phyloP scores from a whole-genome alignment of 441 rosid genomes.

The Omphalea diandra region DNA sequence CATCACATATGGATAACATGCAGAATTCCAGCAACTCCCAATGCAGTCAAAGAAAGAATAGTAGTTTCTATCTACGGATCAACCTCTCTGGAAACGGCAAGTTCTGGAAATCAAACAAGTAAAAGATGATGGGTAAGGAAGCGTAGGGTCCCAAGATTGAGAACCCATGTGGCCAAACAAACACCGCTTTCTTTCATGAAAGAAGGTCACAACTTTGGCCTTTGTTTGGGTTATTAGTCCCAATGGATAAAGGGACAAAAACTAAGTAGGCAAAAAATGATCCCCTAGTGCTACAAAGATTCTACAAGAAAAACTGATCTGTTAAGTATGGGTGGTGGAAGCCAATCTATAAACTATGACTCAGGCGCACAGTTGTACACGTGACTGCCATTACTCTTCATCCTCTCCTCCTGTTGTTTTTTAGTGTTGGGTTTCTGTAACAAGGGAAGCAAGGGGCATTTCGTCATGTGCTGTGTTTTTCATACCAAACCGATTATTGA shows the following conservation, averaged over 20 bases:
- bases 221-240: background rate
- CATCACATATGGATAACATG: background rate
- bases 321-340: background rate
- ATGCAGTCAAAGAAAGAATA: background rate
- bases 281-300: background rate
- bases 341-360: background rate
- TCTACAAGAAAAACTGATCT: background rate
- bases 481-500: no score
- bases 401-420: background rate
- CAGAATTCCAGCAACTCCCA: background rate
- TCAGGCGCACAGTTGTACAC: background rate
- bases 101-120: background rate
- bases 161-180: conserved; percentile 3
- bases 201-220: background rate
- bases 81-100: background rate
- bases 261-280: background rate
- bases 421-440: no score
- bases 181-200: background rate
- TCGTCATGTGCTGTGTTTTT: no score
- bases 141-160: background rate
- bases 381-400: conserved; percentile 8
- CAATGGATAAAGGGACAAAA: background rate
- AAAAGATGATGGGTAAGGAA: background rate
- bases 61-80: background rate
- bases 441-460: no score